Evolutionary conservation across 2,329 filamentous ascomycete species (phyloP), one percentile per base, ranked within the genome.

Genomic region (Verticillium nubilum): DNA sequence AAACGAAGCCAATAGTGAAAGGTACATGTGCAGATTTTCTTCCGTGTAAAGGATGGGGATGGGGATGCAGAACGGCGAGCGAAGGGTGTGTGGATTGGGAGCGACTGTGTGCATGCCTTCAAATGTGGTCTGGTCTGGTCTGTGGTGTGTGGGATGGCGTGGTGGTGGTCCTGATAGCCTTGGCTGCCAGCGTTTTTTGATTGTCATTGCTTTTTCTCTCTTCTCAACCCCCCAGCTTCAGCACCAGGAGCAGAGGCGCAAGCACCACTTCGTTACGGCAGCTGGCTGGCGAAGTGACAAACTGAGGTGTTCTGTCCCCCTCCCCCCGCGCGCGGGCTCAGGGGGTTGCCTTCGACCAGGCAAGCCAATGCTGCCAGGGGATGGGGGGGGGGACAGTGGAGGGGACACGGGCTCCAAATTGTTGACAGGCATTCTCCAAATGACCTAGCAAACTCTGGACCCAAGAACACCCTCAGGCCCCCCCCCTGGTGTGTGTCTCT

Each of bases 11-110:
- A 28, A 27, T 53, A 29, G 27, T 28, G 27, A 5, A 5, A 29
- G 52, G 52, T 53, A 53, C 52, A 28, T 53, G 26, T 28, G 27
- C 52, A 53, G 17, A 27, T 25, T 29, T 53, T 47, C 37, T 47
- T 6, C 37, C 37, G 37, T 47, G 23, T 47, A 6, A 47, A 47
- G 37, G 37, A 47, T 37, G 33, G 29, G 29, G 33, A 37, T 47
- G 37, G 37, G 13, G 37, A 47, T 47, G 37, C 17, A 47, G 37
- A 47, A 47, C 23, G 37, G 37, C 37, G 37, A 23, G 37, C 62
- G 60, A 64, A 61, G 61, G 62, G 61, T 61, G 61, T 62, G 61
- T 58, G 57, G 61, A 59, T 62, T 62, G 59, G 61, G 61, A 59
- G 61, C 61, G 61, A 62, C 59, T 62, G 59, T 59, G 57, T 62